Evolutionary conservation across 1,284 basidiomycete genomes (phyloP), one percentile per base, ranked within the genome.

Genomic region (Apiotrichum mycotoxinovorans): DNA sequence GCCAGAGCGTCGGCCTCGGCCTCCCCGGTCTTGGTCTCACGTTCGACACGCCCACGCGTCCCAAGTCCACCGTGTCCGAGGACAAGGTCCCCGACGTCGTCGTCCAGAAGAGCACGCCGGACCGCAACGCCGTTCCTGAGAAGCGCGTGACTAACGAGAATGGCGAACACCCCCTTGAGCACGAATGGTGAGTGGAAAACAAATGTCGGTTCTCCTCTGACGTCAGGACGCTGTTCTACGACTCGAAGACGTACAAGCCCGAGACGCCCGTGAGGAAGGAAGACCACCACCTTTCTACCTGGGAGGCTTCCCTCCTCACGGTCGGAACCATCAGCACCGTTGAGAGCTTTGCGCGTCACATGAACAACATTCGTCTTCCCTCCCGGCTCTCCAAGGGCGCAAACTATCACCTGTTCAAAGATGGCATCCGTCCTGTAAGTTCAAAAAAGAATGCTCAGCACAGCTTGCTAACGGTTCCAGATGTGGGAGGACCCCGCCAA

Each of bases 401-500:
- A 38, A 95, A 93, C 78, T 95, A 95, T 71, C 93, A 96, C 72
- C 80, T 96, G 55, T 97, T 97, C 84, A 96, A 96, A 64, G 64
- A 71, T 30, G 70, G 69, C 20, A 79, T 81, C 61, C 61, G 69
- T 47, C 73, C 74, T 8, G 70, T 73, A 48, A 61, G 72, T 62
- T 9, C 7, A 0, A 12, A n/a, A 3, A 15, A 3, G 15, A 14
- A 1, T 26, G 1, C 35, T 42, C 34, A 25, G 34, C 18, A 35
- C 40, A 91, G 90, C 12, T 26, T 14, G 37, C 54, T 56, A 23
- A 60, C 51, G 3, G 12, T n/a, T 40, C 71, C 88, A 91, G 41
- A 94, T 95, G 89, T 96, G 93, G 92, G 93, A 96, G 78, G 93
- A 96, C 72, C 84, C 85, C 25, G 88, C 91, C 47, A 97, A 97